Evolutionary conservation across 176 grass and related monocot genomes (phyloP), one percentile per base, ranked within the genome.

Genomic region (Oryza glaberrima): DNA sequence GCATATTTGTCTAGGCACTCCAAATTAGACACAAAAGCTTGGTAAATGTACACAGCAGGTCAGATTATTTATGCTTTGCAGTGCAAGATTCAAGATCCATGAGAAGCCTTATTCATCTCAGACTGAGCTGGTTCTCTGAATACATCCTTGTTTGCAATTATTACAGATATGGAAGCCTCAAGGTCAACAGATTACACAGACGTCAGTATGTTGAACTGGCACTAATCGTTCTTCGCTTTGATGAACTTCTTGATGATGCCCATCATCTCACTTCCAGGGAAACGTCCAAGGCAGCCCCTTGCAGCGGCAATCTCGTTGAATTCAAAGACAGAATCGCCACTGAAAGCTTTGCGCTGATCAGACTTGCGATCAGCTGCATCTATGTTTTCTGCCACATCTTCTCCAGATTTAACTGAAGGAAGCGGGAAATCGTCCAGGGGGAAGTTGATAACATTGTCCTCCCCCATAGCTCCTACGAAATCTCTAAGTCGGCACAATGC

Each of bases 201-300:
- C 23, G 80, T 90, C 83, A 83, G 61, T 40, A 86, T 45, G 71
- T 71, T 7, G 23, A 66, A 72, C 44, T 11, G 10, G 28, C 22
- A 19, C 69, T 83, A 96, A 40, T 90, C 93, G 8, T 94, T 96
- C 91, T 96, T 98, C 65, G 83, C 75, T 80, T 94, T 96, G 63
- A 98, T 83, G 64, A 89, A 94, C 86, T 96, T 94, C 66, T 94
- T 98, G 80, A 98, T 98, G 61, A 98, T 83, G 44, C 91, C 86
- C 93, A 98, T 96, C 96, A 94, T 98, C 86, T 98, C 96, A 36
- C 91, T 94, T 88, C 96, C 96, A 34, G 89, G 96, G 38, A 98
- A 98, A 63, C 93, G 91, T 60, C 96, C 96, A 34, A 98, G 88
- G 81, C 96, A 96, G 19, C 96, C 93, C 75, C 88, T 89, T 14